Evolutionary conservation across 306 rosid species (phyloP), one percentile per base, ranked within the genome.

Genomic region (Cicer bijugum): DNA sequence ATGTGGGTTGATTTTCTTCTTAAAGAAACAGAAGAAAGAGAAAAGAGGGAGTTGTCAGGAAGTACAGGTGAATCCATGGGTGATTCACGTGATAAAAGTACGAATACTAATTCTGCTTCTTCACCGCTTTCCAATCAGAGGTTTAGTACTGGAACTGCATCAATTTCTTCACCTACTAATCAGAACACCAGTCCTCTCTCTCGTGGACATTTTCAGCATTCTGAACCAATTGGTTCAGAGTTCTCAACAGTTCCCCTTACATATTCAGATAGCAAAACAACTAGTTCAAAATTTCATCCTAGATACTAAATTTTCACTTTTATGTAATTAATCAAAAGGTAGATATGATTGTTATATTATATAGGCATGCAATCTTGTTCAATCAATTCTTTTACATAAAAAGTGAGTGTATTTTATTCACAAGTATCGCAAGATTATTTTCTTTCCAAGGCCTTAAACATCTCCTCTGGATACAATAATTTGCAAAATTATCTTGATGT

Each of bases 1-100:
- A 56, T 94, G 67, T 94, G 98, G 98, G 98, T 94, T 72, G 98
- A 91, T 88, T 94, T 91, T 78, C 98, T 94, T 76, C 97, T 94
- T 80, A 91, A 88, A 84, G 98, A 94, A 83, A 89, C 78, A 38
- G 92, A 89, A 84, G 92, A 90, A 74, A 85, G 94, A 85, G 98
- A 85, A 85, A 91, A 79, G 85, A 80, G 91, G 70, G 96, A 85
- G 68, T 60, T 82, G 16, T 80, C 75, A 65, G 89, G 84, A 38
- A 78, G 39, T 78, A 69, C 88, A 8, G 76, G 71, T 66, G 81
- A 56, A 45, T 67, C 77, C 38, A 76, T 39, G 75, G 96, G 88
- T 62, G 85, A 73, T 77, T 81, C 82, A 6, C 73, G 74, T 37
- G 80, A 76, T 72, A 81, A 15, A 74, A 69, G 78, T 78, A 67